These are phyloP conservation scores for Paramyrothecium roridum DNA, from an alignment of 2,329 filamentous ascomycete species.

Conservation along the genomic window DNA sequence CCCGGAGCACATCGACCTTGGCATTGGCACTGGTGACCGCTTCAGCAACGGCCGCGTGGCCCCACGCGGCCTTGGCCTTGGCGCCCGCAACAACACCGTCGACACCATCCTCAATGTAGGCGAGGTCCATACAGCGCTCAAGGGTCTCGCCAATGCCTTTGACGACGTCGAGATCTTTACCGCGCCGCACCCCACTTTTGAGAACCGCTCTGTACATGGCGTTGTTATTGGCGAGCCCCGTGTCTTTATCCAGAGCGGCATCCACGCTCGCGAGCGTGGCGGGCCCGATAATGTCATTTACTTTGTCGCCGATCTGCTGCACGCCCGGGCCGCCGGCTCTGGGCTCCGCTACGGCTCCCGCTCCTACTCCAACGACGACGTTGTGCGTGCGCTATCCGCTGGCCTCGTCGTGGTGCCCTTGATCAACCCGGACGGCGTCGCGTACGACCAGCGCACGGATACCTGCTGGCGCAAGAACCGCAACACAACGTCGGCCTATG, in stretches of 20 bases:
- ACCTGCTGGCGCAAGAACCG: conserved; percentile 56
- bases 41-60: conserved; percentile 33
- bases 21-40: conserved; percentile 40
- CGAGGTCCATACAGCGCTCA: conserved; percentile 41
- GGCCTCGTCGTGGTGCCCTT: conserved; percentile 52
- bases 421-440: conserved; percentile 51
- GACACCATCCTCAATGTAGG: conserved; percentile 39
- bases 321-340: conserved; percentile 44
- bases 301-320: conserved; percentile 54
- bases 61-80: conserved; percentile 26
- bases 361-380: conserved; percentile 48
- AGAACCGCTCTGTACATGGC: conserved; percentile 35
- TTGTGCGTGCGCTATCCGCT: conserved; percentile 45
- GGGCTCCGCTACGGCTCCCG: conserved; percentile 50
- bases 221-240: conserved; percentile 44
- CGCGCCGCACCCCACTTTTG: conserved; percentile 39
- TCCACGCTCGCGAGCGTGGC: conserved; percentile 58
- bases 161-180: conserved; percentile 35
- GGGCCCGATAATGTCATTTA: conserved; percentile 54
- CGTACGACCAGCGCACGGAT: conserved; percentile 45
- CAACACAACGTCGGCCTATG: conserved; percentile 35
- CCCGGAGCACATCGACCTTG: conserved; percentile 19
- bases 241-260: conserved; percentile 49
- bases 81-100: conserved; percentile 27
- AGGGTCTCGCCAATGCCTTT: conserved; percentile 36